Evolutionary conservation across 495 filamentous ascomycete genomes (phyloP).

Genomic region (Neurospora sp.): DNA sequence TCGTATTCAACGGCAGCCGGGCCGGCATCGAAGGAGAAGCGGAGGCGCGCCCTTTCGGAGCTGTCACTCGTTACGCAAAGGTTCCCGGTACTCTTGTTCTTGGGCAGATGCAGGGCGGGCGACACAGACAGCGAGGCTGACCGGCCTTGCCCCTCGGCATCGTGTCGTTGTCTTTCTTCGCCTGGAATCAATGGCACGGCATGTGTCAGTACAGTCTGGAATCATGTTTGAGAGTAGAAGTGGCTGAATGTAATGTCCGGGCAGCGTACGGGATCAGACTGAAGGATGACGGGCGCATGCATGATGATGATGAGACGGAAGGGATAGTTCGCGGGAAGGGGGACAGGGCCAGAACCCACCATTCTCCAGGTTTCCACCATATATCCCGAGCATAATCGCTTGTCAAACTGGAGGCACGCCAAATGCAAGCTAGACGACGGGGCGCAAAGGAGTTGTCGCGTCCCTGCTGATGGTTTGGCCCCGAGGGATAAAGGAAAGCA

Average conservation of each 20-base stretch:
- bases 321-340: background rate
- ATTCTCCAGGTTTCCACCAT: constrained; percentile 36
- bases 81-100: constrained; percentile 54
- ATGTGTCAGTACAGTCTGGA: constrained; percentile 15
- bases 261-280: background rate
- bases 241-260: background rate
- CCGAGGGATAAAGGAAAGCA: background rate
- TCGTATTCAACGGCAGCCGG: constrained; percentile 39
- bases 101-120: constrained; percentile 43
- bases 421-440: constrained; percentile 1
- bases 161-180: constrained; percentile 29
- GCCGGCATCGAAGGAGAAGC: constrained; percentile 48
- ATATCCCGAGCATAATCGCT: constrained; percentile 37
- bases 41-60: constrained; percentile 35
- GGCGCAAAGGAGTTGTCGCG: background rate
- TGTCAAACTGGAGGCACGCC: constrained; percentile 8
- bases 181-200: constrained; percentile 19
- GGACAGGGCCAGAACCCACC: constrained; percentile 25
- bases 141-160: constrained; percentile 24
- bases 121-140: constrained; percentile 16
- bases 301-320: background rate
- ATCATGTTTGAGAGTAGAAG: background rate
- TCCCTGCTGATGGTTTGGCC: background rate
- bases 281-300: background rate
- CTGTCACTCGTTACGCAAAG: constrained; percentile 36